These are phyloP conservation scores for Hysterangium stoloniferum DNA, from an alignment of 768 basidiomycete species.

Conservation along the genomic window DNA sequence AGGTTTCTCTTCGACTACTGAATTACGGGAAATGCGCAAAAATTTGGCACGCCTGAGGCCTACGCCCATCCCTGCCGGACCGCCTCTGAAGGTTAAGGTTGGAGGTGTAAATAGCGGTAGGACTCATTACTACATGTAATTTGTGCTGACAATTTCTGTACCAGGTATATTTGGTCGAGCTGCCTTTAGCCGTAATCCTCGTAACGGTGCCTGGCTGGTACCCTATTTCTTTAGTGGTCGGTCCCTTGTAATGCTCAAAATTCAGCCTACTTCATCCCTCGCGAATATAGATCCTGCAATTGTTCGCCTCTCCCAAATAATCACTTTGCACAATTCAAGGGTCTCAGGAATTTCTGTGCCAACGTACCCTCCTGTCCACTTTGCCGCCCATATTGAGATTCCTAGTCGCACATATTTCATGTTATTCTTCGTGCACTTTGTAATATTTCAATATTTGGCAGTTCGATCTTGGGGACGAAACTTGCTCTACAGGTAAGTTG, in stretches of 20 bases:
- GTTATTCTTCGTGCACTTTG: constrained; percentile 4
- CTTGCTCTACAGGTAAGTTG: constrained; percentile 5
- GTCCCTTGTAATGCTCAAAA: background rate
- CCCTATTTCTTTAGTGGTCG: constrained; percentile 12
- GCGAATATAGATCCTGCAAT: constrained; percentile 6
- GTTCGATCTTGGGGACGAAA: background rate
- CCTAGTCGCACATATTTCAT: background rate
- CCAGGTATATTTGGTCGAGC: background rate
- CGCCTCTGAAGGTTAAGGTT: background rate
- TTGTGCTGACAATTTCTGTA: background rate
- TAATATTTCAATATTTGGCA: constrained; percentile 7
- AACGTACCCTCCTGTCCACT: constrained; percentile 5
- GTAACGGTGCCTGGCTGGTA: constrained; percentile 5
- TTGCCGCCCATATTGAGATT: constrained; percentile 10
- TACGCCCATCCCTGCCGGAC: background rate
- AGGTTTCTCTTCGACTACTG: constrained; percentile 3
- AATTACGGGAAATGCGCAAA: constrained; percentile 4
- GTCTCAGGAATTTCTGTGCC: background rate
- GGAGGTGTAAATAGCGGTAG: background rate
- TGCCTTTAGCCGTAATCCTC: background rate
- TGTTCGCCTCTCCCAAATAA: constrained; percentile 11
- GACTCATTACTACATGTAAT: background rate
- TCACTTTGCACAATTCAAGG: background rate
- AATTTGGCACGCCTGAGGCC: background rate
- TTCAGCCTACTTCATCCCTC: background rate